Conservation (phyloP, 1,284 basidiomycete genomes). For the Trichosporon sp. region DNA sequence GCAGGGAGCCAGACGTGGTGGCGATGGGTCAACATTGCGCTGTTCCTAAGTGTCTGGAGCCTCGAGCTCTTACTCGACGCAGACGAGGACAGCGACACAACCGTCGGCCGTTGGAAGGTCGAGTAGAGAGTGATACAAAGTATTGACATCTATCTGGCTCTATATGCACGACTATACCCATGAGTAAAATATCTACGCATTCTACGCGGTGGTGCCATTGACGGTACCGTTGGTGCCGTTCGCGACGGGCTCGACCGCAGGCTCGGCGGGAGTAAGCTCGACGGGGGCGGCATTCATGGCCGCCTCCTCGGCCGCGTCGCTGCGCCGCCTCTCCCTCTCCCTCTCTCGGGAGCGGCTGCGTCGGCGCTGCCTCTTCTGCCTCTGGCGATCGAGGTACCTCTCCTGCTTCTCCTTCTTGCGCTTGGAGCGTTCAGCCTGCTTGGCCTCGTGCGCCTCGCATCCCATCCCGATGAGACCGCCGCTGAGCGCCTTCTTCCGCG, state of each 20-base stretch:
- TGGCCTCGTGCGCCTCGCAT: conserved; percentile 58
- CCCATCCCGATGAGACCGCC: conserved; percentile 50
- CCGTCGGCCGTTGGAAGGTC: conserved; percentile 47
- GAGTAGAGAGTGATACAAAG: conserved; percentile 36
- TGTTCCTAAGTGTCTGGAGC: conserved; percentile 56
- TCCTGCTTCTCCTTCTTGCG: conserved; percentile 43
- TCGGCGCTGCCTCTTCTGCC: conserved; percentile 16
- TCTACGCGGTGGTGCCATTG: background rate
- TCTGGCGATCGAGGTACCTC: conserved; percentile 21
- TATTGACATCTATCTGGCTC: conserved; percentile 22
- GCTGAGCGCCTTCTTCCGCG: conserved; percentile 32
- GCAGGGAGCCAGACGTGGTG: conserved; percentile 57
- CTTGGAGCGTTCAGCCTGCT: conserved; percentile 49
- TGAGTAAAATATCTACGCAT: background rate
- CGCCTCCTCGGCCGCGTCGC: conserved; percentile 14
- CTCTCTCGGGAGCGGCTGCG: conserved; percentile 17
- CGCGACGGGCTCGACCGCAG: too few species aligned
- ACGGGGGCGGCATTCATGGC: conserved; percentile 15
- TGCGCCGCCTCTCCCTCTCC: conserved; percentile 13
- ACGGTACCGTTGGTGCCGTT: background rate
- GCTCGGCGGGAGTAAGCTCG: background rate
- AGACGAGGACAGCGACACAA: conserved; percentile 52
- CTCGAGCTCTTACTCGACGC: conserved; percentile 55
- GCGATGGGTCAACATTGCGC: conserved; percentile 56
- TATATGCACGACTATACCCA: background rate